These are phyloP conservation scores for Acanthamoeba triangularis DNA, from an alignment of 208 protist genomes.

Conservation along the genomic window DNA sequence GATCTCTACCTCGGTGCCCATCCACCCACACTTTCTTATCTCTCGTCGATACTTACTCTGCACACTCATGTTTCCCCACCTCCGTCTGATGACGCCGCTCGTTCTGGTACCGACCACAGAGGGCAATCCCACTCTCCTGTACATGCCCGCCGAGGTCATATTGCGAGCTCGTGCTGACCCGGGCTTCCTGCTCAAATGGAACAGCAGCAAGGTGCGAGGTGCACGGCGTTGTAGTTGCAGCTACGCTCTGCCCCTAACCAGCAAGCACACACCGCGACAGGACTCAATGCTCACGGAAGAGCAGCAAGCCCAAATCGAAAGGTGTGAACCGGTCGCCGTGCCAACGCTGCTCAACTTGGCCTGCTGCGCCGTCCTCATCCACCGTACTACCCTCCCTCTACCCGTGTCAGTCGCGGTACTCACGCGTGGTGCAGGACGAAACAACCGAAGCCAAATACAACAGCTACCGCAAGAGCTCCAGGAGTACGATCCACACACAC, in stretches of 20 bases:
- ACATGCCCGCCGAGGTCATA: background rate
- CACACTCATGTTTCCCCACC: background rate
- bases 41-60: too few relatives aligned
- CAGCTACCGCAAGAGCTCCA: background rate
- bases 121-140: constrained; percentile 18
- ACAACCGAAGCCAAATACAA: background rate
- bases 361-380: background rate
- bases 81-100: background rate
- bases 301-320: background rate
- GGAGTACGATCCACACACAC: background rate
- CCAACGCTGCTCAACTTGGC: constrained; percentile 26
- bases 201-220: background rate
- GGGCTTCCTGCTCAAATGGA: constrained; percentile 32
- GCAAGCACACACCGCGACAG: background rate
- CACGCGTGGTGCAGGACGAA: background rate
- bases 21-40: background rate
- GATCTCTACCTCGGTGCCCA: constrained; percentile 4
- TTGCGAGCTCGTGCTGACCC: background rate
- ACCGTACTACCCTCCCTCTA: background rate
- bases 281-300: background rate
- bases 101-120: background rate
- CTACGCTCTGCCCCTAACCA: too few relatives aligned
- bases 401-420: background rate
- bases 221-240: background rate
- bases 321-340: background rate